These are phyloP conservation scores for Persicaria tinctoria DNA, from an alignment of 148 eudicot species.

Conservation along the genomic window DNA sequence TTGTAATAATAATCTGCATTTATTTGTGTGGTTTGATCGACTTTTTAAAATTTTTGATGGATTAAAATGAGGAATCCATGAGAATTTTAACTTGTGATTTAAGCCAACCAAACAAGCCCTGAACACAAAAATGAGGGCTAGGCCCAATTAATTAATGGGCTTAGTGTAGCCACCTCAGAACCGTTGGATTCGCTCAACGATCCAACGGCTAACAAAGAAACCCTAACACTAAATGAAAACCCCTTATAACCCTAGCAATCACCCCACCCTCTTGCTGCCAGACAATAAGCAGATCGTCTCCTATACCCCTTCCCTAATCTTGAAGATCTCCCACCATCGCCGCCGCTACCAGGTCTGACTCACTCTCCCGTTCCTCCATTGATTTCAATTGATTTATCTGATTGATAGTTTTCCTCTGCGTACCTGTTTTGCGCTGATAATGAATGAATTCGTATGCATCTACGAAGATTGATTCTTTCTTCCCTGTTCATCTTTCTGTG, in stretches of 20 bases:
- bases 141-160: too few relatives aligned
- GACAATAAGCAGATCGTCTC: background rate
- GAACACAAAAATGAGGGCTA: too few relatives aligned
- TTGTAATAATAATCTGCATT: too few relatives aligned
- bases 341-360: constrained; percentile 1
- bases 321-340: background rate
- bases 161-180: background rate
- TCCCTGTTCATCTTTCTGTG: background rate
- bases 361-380: background rate
- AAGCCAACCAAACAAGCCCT: too few relatives aligned
- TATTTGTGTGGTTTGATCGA: too few relatives aligned
- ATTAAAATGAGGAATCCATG: too few relatives aligned
- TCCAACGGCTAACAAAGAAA: constrained; percentile 4
- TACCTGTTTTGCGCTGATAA: background rate
- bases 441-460: background rate
- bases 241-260: constrained; percentile 3
- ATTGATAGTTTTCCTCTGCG: background rate
- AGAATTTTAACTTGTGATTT: too few relatives aligned
- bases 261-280: background rate
- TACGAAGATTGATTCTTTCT: background rate
- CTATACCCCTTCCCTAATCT: background rate
- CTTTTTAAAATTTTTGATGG: too few relatives aligned
- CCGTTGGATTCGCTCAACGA: background rate
- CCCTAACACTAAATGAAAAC: background rate
- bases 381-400: background rate